Conservation (phyloP, 495 filamentous ascomycete genomes). For the Aspergillus leporis region DNA sequence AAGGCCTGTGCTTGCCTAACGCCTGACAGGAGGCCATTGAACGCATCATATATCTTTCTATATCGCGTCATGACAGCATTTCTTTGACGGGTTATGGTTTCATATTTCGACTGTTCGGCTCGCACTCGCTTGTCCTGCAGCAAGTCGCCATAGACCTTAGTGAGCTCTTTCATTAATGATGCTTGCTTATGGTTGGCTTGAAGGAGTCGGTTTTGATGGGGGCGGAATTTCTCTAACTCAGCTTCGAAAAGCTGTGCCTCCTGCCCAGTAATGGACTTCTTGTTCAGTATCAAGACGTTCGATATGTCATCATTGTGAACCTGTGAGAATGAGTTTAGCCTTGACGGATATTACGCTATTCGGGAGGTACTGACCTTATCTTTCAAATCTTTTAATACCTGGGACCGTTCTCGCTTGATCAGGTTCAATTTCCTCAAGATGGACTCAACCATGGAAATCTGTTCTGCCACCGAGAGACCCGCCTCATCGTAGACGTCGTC, state of each 20-base stretch:
- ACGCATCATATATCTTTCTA: slow-evolving; percentile 89
- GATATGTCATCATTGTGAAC: slow-evolving; percentile 96
- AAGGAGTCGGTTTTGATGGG: slow-evolving; percentile 85
- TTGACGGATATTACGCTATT: neutral
- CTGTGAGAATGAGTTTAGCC: slow-evolving; percentile 43
- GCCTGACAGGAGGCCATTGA: slow-evolving; percentile 85
- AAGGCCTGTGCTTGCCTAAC: slow-evolving; percentile 84
- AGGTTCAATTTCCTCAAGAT: slow-evolving; percentile 88
- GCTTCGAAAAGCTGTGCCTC: slow-evolving; percentile 89
- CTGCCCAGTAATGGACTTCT: slow-evolving; percentile 81
- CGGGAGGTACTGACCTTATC: slow-evolving; percentile 69
- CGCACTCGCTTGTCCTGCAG: slow-evolving; percentile 93
- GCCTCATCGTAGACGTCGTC: slow-evolving; percentile 90
- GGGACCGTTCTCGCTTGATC: slow-evolving; percentile 83
- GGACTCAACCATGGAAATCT: slow-evolving; percentile 87
- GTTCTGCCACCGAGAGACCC: slow-evolving; percentile 77
- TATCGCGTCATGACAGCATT: slow-evolving; percentile 82
- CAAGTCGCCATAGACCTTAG: slow-evolving; percentile 80
- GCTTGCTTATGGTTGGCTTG: slow-evolving; percentile 94
- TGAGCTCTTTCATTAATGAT: slow-evolving; percentile 92
- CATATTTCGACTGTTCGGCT: slow-evolving; percentile 92
- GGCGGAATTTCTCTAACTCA: slow-evolving; percentile 94
- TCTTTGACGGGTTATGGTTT: slow-evolving; percentile 79
- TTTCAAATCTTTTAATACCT: slow-evolving; percentile 94
- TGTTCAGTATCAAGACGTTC: slow-evolving; percentile 94